These are phyloP conservation scores for Cercis canadensis DNA, from an alignment of 306 rosid species.

Conservation along the genomic window DNA sequence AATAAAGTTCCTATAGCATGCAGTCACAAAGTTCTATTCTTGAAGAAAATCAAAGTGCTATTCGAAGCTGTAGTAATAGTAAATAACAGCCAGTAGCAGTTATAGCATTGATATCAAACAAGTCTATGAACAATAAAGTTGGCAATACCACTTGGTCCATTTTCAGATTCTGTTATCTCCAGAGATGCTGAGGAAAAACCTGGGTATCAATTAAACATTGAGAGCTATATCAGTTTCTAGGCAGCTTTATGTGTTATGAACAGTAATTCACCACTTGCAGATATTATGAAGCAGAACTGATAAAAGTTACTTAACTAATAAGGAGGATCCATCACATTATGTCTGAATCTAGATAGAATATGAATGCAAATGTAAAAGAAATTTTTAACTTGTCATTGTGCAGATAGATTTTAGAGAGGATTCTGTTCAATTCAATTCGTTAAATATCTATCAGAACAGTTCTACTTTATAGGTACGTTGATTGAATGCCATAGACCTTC, in stretches of 20 bases:
- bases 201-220: constrained; percentile 41
- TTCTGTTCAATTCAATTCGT: background rate
- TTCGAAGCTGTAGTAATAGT: background rate
- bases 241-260: background rate
- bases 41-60: background rate
- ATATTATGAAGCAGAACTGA: background rate
- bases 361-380: background rate
- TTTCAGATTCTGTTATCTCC: constrained; percentile 78
- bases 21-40: background rate
- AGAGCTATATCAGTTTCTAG: background rate
- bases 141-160: constrained; percentile 48
- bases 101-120: background rate
- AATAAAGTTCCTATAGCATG: background rate
- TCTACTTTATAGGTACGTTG: background rate
- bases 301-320: background rate
- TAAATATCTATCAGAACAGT: background rate
- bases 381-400: background rate
- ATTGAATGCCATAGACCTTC: background rate
- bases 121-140: background rate
- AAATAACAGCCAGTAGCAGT: background rate
- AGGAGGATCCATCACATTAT: background rate
- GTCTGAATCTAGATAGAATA: constrained; percentile 7
- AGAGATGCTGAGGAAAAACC: constrained; percentile 90
- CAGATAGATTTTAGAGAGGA: no score
- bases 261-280: background rate